Conservation (phyloP, 2,329 filamentous ascomycete genomes). For the Allantophomopsis lycopodina region DNA sequence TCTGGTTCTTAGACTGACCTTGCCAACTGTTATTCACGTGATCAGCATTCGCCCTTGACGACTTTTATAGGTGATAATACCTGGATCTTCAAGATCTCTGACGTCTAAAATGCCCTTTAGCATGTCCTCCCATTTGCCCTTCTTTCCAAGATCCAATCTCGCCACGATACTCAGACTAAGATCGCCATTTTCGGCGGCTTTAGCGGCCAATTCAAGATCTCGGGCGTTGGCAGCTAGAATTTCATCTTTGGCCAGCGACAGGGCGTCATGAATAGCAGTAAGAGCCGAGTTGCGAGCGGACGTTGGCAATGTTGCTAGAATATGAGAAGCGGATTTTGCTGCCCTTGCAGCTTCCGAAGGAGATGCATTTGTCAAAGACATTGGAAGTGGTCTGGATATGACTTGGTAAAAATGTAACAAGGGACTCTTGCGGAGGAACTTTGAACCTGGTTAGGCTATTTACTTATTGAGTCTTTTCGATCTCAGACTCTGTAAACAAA, state of each 20-base stretch:
- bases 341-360: slow-evolving; percentile 64
- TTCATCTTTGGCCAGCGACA: slow-evolving; percentile 51
- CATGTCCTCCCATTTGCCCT: slow-evolving; percentile 97
- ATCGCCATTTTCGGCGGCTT: slow-evolving; percentile 60
- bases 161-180: slow-evolving; percentile 77
- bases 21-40: slow-evolving; percentile 47
- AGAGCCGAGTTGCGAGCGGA: slow-evolving; percentile 73
- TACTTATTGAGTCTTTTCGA: too few species aligned
- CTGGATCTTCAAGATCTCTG: slow-evolving; percentile 67
- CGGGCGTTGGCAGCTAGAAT: slow-evolving; percentile 80
- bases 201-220: slow-evolving; percentile 63
- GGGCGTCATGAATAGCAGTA: slow-evolving; percentile 67
- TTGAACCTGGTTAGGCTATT: too few species aligned
- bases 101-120: slow-evolving; percentile 89
- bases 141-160: slow-evolving; percentile 70
- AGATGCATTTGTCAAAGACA: slow-evolving; percentile 84
- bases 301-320: slow-evolving; percentile 66
- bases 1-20: slow-evolving; percentile 67
- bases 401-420: too few species aligned
- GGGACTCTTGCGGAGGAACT: too few species aligned
- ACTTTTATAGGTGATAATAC: slow-evolving; percentile 27
- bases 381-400: slow-evolving; percentile 20
- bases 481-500: too few species aligned
- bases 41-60: too few species aligned
- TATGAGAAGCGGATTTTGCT: slow-evolving; percentile 71